A percentile compares a stretch with the other conserved stretches of the same genome.
These are phyloP conservation scores for Neurospora africana DNA, from an alignment of 495 filamentous ascomycete genomes.

Conservation along the genomic window DNA sequence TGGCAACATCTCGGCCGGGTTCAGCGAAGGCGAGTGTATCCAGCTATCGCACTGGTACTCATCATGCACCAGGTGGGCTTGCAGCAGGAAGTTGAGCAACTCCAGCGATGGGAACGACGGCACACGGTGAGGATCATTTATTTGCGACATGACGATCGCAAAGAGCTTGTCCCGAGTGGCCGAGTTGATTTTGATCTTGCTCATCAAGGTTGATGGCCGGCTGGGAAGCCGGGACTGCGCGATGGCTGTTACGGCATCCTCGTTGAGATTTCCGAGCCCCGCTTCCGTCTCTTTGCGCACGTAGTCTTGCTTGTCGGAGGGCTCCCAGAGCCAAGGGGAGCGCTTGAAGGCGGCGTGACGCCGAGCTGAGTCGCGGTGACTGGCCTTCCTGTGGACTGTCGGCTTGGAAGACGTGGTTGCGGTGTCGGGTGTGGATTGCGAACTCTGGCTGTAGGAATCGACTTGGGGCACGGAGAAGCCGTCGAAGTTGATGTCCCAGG, in stretches of 20 bases:
- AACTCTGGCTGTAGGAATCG: slow-evolving; percentile 7
- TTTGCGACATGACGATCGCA: slow-evolving; percentile 9
- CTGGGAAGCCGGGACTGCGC: background rate
- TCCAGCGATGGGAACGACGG: slow-evolving; percentile 15
- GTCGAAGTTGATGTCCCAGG: slow-evolving; percentile 13
- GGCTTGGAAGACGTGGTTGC: background rate
- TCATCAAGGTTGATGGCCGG: background rate
- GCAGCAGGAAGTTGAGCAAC: slow-evolving; percentile 15
- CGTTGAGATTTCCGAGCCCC: slow-evolving; percentile 7
- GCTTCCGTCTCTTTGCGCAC: slow-evolving; percentile 11
- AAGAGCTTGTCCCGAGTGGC: slow-evolving; percentile 10
- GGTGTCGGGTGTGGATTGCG: slow-evolving; percentile 5
- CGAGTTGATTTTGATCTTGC: slow-evolving; percentile 9
- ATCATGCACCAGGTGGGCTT: slow-evolving; percentile 11
- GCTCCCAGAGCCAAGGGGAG: slow-evolving; percentile 18
- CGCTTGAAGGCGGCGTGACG: slow-evolving; percentile 15
- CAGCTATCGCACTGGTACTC: slow-evolving; percentile 13
- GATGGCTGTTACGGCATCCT: background rate
- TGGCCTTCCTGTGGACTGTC: background rate
- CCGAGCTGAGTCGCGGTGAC: slow-evolving; percentile 2
- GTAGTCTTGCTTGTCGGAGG: slow-evolving; percentile 7
- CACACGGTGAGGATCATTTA: slow-evolving; percentile 2
- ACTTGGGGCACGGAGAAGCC: slow-evolving; percentile 8
- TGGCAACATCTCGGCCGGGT: slow-evolving; percentile 17
- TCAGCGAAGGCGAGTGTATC: slow-evolving; percentile 12